Evolutionary conservation across 768 basidiomycete species (phyloP).

Genomic region (Jaapia argillacea): DNA sequence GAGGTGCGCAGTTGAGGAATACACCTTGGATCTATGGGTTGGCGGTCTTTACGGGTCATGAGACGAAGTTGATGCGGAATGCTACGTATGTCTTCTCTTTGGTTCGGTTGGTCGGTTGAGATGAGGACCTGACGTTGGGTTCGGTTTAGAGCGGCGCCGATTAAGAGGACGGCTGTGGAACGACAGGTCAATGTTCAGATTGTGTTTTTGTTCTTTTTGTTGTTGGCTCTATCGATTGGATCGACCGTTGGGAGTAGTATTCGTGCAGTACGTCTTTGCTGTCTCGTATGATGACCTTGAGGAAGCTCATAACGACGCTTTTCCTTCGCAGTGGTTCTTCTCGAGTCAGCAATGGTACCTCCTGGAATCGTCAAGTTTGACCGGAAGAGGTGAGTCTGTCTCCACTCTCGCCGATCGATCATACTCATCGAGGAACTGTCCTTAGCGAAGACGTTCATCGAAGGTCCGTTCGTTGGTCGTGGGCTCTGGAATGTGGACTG

Average conservation of each 20-base stretch:
- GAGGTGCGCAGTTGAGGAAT: slow-evolving; percentile 93
- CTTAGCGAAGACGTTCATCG: slow-evolving; percentile 68
- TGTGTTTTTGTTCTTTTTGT: slow-evolving; percentile 83
- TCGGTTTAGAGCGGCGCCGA: slow-evolving; percentile 87
- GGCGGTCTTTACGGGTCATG: slow-evolving; percentile 92
- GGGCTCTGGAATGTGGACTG: not conserved
- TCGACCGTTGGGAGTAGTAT: slow-evolving; percentile 92
- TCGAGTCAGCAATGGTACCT: slow-evolving; percentile 89
- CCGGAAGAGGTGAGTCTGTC: slow-evolving; percentile 49
- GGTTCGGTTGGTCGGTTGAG: not conserved
- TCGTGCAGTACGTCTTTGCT: slow-evolving; percentile 41
- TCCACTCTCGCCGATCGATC: too few species aligned
- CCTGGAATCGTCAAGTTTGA: slow-evolving; percentile 45
- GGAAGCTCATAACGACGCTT: not conserved
- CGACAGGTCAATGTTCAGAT: slow-evolving; percentile 95
- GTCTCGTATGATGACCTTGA: slow-evolving; percentile 1
- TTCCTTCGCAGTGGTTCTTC: slow-evolving; percentile 63
- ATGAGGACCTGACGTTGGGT: too few species aligned
- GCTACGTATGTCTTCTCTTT: slow-evolving; percentile 64
- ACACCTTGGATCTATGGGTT: slow-evolving; percentile 95
- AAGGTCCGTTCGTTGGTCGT: slow-evolving; percentile 52
- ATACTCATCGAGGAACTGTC: too few species aligned
- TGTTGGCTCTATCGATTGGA: slow-evolving; percentile 81
- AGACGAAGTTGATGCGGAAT: slow-evolving; percentile 97
- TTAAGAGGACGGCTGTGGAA: slow-evolving; percentile 95